Evolutionary conservation across 2,329 filamentous ascomycete genomes (phyloP), one percentile per base, ranked within the genome.

Genomic region (Fusarium torulosum): DNA sequence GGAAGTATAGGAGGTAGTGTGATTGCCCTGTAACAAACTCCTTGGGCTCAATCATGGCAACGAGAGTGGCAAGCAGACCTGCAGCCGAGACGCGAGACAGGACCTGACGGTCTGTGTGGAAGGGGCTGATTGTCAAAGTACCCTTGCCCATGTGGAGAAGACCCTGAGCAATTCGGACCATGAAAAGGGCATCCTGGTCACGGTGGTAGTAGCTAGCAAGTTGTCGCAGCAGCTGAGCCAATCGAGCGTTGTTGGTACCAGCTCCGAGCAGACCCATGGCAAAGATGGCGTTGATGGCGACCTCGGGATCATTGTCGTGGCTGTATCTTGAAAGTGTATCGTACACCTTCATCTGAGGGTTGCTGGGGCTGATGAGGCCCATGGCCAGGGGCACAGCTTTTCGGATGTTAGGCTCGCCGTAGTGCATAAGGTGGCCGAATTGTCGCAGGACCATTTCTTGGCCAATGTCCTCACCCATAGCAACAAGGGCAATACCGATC

Each of bases 311-410:
- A 72, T 96, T 99, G 83, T 99, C 96, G 86, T 99, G 96, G 68
- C 92, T 96, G 86, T 99, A 99, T 76, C 96, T 87, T 51, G 96
- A 99, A 13, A 99, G 85, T 1, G 96, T 99, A 79, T 99, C 96
- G 83, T 99, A 99, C 46, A 99, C 92, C 85, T 98, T 99, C 95
- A 99, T 99, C 79, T 99, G 96, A 13, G 96, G 96, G 82, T 99
- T 99, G 82, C 94, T 97, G 14, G 96, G 93, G 81, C 93, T 97
- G 76, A 99, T 91, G 54, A 99, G 86, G 75, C 94, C 96, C 93
- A 99, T 96, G 25, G 96, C 96, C 54, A 99, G 85, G 35, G 96
- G 96, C 29, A 99, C 96, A 20, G 94, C 95, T 76, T 96, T 96
- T 66, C 96, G 91, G 74, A 99, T 99, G 78, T 99, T 98, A 76